A percentile compares a stretch with the other conserved stretches of the same genome.
Conservation (phyloP, 495 filamentous ascomycete species). For the Lichina pygmaea region DNA sequence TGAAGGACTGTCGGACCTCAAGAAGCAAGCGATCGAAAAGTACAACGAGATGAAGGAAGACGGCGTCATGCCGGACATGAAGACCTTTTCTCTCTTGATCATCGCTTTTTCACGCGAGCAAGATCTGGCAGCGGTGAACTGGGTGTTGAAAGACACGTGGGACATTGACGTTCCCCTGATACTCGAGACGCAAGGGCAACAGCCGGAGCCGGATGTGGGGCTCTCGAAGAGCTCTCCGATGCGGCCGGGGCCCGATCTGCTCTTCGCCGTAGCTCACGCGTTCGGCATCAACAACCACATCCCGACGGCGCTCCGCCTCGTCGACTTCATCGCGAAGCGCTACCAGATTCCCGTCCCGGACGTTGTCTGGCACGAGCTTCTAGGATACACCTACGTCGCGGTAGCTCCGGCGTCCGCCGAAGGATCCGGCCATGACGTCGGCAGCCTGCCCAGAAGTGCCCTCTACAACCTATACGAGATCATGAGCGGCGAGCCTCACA, state of each 20-base stretch:
- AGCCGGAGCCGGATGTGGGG: slow-evolving; percentile 8
- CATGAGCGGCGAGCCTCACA: slow-evolving; percentile 29
- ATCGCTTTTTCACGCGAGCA: slow-evolving; percentile 28
- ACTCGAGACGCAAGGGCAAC: slow-evolving; percentile 5
- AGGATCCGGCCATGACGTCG: slow-evolving; percentile 5
- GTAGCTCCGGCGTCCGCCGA: slow-evolving; percentile 4
- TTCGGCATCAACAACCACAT: slow-evolving; percentile 31
- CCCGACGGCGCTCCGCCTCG: slow-evolving; percentile 19
- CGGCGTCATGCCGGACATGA: slow-evolving; percentile 21
- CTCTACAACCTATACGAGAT: slow-evolving; percentile 22
- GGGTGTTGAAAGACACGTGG: slow-evolving; percentile 27
- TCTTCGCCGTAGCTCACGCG: slow-evolving; percentile 28
- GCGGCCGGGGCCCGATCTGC: slow-evolving; percentile 23
- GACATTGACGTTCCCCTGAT: slow-evolving; percentile 24
- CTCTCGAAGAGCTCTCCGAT: slow-evolving; percentile 22
- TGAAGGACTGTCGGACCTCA: slow-evolving; percentile 3
- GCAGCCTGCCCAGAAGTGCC: slow-evolving; percentile 15
- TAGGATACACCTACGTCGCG: slow-evolving; percentile 29
- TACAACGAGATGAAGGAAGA: slow-evolving; percentile 23
- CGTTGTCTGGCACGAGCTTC: slow-evolving; percentile 26
- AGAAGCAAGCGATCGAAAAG: slow-evolving; percentile 6
- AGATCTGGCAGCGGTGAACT: slow-evolving; percentile 17
- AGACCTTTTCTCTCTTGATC: slow-evolving; percentile 28
- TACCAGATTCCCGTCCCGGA: slow-evolving; percentile 23
- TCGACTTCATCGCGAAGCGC: slow-evolving; percentile 21